Evolutionary conservation across 176 grass and related monocot species (phyloP).

Genomic region (Juncus inflexus): DNA sequence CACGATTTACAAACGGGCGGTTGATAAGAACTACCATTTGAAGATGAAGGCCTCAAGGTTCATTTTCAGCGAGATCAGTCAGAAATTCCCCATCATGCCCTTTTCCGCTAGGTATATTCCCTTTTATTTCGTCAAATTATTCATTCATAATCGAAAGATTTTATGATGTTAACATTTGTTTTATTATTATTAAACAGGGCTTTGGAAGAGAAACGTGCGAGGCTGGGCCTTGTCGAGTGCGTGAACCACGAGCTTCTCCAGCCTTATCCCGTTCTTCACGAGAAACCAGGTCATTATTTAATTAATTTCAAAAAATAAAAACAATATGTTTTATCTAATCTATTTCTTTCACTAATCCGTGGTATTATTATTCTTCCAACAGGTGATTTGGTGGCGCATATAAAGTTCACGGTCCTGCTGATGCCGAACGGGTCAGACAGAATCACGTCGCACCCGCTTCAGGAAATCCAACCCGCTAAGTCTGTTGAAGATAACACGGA

Average conservation of each 20-base stretch:
- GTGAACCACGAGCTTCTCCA: conserved; percentile 98
- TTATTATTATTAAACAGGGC: conserved; percentile 44
- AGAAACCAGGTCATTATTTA: conserved; percentile 69
- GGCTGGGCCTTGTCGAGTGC: conserved; percentile 89
- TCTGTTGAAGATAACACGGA: conserved; percentile 67
- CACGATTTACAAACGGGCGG: conserved; percentile 97
- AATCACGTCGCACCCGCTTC: conserved; percentile 67
- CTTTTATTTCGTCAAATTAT: background rate
- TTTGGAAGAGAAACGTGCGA: conserved; percentile 91
- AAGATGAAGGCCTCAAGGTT: conserved; percentile 99
- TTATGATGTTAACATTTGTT: background rate
- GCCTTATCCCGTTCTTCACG: conserved; percentile 96
- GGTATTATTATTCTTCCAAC: background rate
- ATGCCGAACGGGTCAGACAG: conserved; percentile 89
- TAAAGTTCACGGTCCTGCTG: conserved; percentile 93
- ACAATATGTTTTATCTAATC: too few species aligned
- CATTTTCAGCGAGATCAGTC: conserved; percentile 98
- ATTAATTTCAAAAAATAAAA: background rate
- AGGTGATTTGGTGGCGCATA: conserved; percentile 95
- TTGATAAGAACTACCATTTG: conserved; percentile 97
- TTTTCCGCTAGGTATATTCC: conserved; percentile 72
- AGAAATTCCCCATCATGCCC: conserved; percentile 99
- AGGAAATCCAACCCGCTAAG: conserved; percentile 46
- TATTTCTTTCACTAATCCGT: background rate
- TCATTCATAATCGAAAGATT: background rate